Base-by-base conservation (phyloP, 257 asterid genomes). In the Nicotiana tabacum region DNA sequence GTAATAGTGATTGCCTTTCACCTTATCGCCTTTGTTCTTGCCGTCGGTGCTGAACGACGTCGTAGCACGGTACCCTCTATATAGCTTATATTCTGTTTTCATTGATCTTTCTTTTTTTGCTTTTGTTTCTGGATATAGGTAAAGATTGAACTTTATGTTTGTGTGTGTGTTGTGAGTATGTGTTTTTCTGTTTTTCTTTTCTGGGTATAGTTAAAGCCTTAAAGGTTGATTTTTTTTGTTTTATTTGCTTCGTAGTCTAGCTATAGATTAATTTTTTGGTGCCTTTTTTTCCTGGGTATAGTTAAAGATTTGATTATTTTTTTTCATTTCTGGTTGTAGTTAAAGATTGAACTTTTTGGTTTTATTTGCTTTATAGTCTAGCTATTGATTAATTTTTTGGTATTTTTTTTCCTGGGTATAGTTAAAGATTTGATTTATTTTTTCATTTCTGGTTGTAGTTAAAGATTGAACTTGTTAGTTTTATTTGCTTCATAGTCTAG, bases 31-130 rank as follows among this genome's bases (percentile, higher is more conserved):
- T 96, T 96, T 67, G 98, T 96, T 46, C 85, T 96, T 58, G 98
- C 99, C 58, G 91, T 96, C 86, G 99, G 98, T 21, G 99, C 98
- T 35, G 98, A 96, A 82, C 90, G 97, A 48, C 99, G 99, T 82
- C 99, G 99, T 77, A 92, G 97, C 97, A 89, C 94, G 91, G 99
- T 96, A 88, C 78, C 24, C 77, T 66, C 64, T 68, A 6, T 68
- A 6, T 27, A 66, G 67, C 79, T 48, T 79, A 17, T 35, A 15
- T 51, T 39, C 2, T 24, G 4, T 33, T 24, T n/a, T 39, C 48
- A 39, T 7, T 39, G 2, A 39, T 30, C 11, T 37, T 43, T 66
- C 13, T 78, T 51, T 72, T 5, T 17, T 64, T 39, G 13, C 4
- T 46, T 76, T 32, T 3, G 13, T 72, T 56, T 77, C 35, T 12